Evolutionary conservation across 352 stramenopile genomes (phyloP).

Genomic region (Phytophthora pseudosyringae): DNA sequence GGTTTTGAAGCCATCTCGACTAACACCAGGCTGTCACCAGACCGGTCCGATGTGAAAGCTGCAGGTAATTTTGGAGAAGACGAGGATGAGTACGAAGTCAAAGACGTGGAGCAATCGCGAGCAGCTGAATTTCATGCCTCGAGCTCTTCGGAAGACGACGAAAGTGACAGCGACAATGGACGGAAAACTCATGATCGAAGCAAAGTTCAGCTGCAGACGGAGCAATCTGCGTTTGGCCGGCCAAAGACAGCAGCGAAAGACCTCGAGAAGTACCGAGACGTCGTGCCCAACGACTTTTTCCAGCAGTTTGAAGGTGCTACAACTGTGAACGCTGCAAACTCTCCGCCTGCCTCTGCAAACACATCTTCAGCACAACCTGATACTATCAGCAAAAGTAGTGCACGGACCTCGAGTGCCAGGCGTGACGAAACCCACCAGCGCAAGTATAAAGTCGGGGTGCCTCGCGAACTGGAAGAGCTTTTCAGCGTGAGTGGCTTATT

Average conservation of each 20-base stretch:
- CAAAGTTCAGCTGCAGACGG: conserved; percentile 18
- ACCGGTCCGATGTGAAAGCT: conserved; percentile 8
- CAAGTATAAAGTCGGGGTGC: conserved; percentile 49
- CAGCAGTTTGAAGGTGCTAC: conserved; percentile 38
- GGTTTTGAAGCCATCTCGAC: conserved; percentile 2
- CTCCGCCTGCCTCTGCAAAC: background rate
- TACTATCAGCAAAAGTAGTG: conserved; percentile 8
- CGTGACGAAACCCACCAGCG: conserved; percentile 1
- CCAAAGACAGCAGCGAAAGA: conserved; percentile 65
- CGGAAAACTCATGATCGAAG: conserved; percentile 11
- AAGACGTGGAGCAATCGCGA: conserved; percentile 58
- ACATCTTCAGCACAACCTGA: conserved; percentile 2
- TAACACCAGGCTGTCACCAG: conserved; percentile 5
- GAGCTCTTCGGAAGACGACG: conserved; percentile 59
- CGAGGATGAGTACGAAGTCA: conserved; percentile 66
- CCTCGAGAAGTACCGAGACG: conserved; percentile 61
- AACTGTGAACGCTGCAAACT: background rate
- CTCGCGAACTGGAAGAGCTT: conserved; percentile 60
- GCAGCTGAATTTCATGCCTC: conserved; percentile 63
- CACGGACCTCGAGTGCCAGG: background rate
- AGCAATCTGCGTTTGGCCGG: conserved; percentile 24
- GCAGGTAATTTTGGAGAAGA: conserved; percentile 16
- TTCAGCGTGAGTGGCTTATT: conserved; percentile 55
- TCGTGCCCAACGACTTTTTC: conserved; percentile 61
- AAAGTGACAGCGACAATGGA: conserved; percentile 22